Conservation (phyloP, 306 rosid genomes). For the Cercis canadensis region DNA sequence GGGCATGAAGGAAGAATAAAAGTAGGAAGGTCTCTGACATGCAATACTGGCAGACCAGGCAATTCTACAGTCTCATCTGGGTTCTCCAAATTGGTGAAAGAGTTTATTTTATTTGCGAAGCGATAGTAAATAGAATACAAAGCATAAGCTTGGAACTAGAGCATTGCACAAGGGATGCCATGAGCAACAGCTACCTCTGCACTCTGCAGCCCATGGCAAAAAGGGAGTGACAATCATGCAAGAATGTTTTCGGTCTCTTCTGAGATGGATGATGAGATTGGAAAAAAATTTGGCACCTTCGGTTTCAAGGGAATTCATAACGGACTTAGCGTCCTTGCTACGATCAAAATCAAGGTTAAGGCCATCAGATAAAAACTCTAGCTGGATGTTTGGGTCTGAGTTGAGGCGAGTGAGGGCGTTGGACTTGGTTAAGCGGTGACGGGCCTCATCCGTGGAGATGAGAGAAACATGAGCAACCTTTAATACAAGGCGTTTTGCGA, state of each 20-base stretch:
- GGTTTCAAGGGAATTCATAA: slow-evolving; percentile 25
- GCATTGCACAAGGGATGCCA: slow-evolving; percentile 45
- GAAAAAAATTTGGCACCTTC: slow-evolving; percentile 39
- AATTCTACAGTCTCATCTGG: slow-evolving; percentile 14
- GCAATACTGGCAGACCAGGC: slow-evolving; percentile 39
- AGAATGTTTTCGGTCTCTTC: slow-evolving; percentile 6
- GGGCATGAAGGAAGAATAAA: slow-evolving; percentile 41
- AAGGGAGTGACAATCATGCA: slow-evolving; percentile 50
- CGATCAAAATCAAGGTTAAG: slow-evolving; percentile 48
- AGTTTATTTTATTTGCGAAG: slow-evolving; percentile 7
- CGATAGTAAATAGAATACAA: slow-evolving; percentile 44
- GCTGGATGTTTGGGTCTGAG: neutral
- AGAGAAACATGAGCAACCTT: slow-evolving; percentile 46
- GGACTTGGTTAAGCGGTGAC: slow-evolving; percentile 25
- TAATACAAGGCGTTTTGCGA: slow-evolving; percentile 40
- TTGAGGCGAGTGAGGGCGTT: neutral
- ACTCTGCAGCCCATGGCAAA: slow-evolving; percentile 42
- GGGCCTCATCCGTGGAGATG: slow-evolving; percentile 33
- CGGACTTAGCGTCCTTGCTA: neutral
- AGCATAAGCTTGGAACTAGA: slow-evolving; percentile 56
- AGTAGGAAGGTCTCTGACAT: slow-evolving; percentile 46
- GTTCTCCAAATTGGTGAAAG: slow-evolving; percentile 34
- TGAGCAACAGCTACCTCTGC: slow-evolving; percentile 36
- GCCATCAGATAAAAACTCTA: slow-evolving; percentile 57
- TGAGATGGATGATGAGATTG: slow-evolving; percentile 26